These are phyloP conservation scores for Trichoderma lentiforme DNA, from an alignment of 2,329 filamentous ascomycete genomes.

Conservation along the genomic window DNA sequence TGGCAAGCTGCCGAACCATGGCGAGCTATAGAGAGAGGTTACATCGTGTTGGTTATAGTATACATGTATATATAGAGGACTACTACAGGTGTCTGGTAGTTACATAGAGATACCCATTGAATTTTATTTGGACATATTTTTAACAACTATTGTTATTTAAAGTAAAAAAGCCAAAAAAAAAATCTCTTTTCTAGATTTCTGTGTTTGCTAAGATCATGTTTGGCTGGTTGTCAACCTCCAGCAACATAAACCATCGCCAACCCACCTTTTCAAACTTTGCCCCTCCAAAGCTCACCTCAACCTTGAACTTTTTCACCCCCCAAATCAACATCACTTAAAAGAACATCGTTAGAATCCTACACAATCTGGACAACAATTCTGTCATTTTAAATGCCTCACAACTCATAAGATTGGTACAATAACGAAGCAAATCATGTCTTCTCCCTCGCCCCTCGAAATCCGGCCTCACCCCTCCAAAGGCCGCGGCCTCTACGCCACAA, in stretches of 20 bases:
- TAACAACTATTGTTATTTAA: neutral
- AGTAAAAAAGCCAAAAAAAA: neutral
- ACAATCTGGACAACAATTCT: neutral
- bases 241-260: neutral
- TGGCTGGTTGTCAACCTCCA: neutral
- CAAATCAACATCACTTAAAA: neutral
- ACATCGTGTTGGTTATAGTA: neutral
- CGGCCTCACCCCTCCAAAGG: conserved; percentile 36
- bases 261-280: neutral
- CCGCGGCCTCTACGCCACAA: conserved; percentile 45
- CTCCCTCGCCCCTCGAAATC: conserved; percentile 25
- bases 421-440: neutral
- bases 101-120: conserved; percentile 6
- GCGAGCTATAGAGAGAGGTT: conserved; percentile 33
- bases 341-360: neutral
- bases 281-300: neutral
- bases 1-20: conserved; percentile 25
- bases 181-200: neutral
- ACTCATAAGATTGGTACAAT: neutral
- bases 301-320: neutral
- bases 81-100: neutral
- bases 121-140: neutral
- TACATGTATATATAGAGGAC: neutral
- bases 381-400: neutral
- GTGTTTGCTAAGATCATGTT: neutral